phyloP scores from a whole-genome alignment of 805 yeast species.

The Sugiyamaella valdiviana region DNA sequence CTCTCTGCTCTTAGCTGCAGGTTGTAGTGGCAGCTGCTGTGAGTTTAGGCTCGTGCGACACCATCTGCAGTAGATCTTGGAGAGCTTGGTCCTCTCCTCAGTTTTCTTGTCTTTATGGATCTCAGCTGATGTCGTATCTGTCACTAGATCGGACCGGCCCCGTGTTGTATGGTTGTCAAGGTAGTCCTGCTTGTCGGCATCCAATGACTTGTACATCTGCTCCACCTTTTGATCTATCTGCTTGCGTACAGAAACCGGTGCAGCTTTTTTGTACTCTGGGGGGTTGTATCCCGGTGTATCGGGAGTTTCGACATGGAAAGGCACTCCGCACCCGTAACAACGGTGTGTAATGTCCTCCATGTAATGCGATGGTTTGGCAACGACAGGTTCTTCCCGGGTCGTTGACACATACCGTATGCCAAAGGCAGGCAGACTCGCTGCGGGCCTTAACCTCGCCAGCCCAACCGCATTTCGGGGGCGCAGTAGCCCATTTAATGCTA shows the following conservation, averaged over 20 bases:
- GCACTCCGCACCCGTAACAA: constrained; percentile 8
- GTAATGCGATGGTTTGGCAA: neutral
- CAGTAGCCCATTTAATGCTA: too few species aligned
- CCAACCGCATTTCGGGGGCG: too few species aligned
- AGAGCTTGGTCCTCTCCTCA: constrained; percentile 5
- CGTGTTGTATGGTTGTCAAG: neutral
- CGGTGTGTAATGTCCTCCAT: neutral
- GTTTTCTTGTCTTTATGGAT: neutral
- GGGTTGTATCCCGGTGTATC: constrained; percentile 9
- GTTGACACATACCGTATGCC: neutral
- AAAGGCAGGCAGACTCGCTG: neutral
- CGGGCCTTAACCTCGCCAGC: too few species aligned
- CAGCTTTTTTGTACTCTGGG: neutral
- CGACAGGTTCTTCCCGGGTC: neutral
- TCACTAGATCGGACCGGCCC: neutral
- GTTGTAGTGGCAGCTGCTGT: constrained; percentile 4
- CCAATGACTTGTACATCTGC: neutral
- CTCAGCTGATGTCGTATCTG: neutral
- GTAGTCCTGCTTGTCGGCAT: neutral
- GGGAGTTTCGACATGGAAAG: constrained; percentile 7
- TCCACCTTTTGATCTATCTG: neutral
- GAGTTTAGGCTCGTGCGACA: constrained; percentile 19
- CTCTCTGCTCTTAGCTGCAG: constrained; percentile 18
- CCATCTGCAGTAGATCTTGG: constrained; percentile 18
- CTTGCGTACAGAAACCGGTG: neutral